Base-by-base conservation (phyloP, 1,139 yeast species). In the Scheffersomyces insectosa region DNA sequence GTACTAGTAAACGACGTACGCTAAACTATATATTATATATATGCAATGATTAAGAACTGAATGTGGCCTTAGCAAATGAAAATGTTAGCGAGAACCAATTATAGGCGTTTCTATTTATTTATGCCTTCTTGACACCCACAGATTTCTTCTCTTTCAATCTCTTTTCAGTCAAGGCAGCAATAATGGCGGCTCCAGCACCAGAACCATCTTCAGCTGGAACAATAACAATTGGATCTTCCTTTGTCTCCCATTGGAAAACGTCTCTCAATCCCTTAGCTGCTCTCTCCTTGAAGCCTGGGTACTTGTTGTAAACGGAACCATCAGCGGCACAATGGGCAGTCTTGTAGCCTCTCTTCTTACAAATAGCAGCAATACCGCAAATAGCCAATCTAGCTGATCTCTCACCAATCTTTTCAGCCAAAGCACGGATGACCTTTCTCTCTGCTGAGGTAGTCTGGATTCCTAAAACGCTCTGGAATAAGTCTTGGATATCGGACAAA, bases 141-240 rank as follows among this genome's bases (percentile, higher is more conserved):
- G 93, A 82, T 57, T 77, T 71, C 39, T 91, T 91, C 44, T 78
- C 73, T 42, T 73, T 72, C 59, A 87, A 72, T 72, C 98, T 84
- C 66, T 81, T 73, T 66, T 85, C 82, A 43, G 98, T 88, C 68
- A 91, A 79, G 44, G 98, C 97, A 43, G 98, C 97, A 69, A 91
- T 91, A 56, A 93, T 80, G 40, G 98, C 99, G 43, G 98, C 98
- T 60, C 98, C 98, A 36, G 88, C 98, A 70, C 98, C 99, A 42
- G 95, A 85, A 56, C 99, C 99, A 72, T 93, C 99, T 70, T 91
- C 97, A 51, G 99, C 98, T 44, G 91, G 86, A 35, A 87, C 88
- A 57, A 91, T 80, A 51, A 75, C 68, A 60, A 93, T 82, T 51
- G 97, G 97, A 62, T 87, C 88, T 42, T 69, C 67, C 38, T 63